Conservation (phyloP, 768 basidiomycete species). For the Lactarius indigo region DNA sequence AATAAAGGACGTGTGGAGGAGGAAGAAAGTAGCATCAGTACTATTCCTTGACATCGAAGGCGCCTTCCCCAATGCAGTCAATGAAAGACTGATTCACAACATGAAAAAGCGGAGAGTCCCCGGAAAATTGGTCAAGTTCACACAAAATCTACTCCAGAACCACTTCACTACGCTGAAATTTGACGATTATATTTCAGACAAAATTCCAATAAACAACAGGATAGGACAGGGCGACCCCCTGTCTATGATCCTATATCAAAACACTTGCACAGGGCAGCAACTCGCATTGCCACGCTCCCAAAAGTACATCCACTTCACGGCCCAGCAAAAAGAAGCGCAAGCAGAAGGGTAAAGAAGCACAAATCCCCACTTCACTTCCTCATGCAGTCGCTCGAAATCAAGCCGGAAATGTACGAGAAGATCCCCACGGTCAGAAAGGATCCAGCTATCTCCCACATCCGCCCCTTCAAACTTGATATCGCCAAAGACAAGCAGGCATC, state of each 20-base stretch:
- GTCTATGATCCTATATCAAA: background rate
- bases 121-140: no score
- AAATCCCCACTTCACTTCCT: constrained; percentile 23
- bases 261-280: constrained; percentile 1
- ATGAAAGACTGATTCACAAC: no score
- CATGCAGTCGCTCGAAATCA: background rate
- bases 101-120: no score
- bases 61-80: no score
- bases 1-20: no score
- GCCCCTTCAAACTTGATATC: background rate
- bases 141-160: no score
- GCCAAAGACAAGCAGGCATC: background rate
- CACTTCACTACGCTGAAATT: no score
- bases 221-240: constrained; percentile 7
- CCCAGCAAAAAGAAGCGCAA: background rate
- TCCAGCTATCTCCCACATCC: background rate
- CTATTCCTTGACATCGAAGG: no score
- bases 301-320: constrained; percentile 12
- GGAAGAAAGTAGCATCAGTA: no score
- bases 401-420: background rate
- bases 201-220: background rate
- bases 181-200: background rate
- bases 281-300: constrained; percentile 22
- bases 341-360: background rate
- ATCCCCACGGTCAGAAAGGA: background rate